Evolutionary conservation across 1,284 basidiomycete genomes (phyloP).

Genomic region (Cutaneotrichosporon sp.): DNA sequence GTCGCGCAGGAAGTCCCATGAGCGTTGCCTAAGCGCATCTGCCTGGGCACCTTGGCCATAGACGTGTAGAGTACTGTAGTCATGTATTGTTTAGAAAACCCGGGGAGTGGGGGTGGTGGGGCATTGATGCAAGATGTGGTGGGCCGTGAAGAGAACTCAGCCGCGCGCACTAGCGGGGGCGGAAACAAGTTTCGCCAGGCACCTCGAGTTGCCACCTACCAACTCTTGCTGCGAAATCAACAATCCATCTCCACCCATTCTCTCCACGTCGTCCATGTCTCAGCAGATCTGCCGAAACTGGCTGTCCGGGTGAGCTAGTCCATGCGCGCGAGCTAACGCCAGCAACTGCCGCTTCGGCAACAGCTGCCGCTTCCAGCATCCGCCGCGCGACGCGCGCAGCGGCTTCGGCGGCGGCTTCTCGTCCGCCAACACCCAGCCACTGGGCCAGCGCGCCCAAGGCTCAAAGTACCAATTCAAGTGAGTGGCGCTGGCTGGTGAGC

Average conservation of each 20-base stretch:
- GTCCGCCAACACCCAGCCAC: slow-evolving; percentile 25
- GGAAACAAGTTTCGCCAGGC: no score
- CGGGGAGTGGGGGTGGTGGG: no score
- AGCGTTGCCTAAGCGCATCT: slow-evolving; percentile 11
- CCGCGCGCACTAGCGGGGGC: no score
- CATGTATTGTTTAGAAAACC: slow-evolving; percentile 4
- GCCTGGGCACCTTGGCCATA: not conserved
- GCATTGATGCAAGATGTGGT: no score
- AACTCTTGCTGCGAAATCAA: not conserved
- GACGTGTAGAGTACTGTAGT: slow-evolving; percentile 8
- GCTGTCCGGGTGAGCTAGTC: slow-evolving; percentile 20
- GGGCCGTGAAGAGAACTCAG: no score
- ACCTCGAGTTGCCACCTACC: no score
- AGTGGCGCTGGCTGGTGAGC: no score
- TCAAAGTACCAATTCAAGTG: slow-evolving; percentile 44
- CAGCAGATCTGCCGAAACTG: slow-evolving; percentile 23
- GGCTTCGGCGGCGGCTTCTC: slow-evolving; percentile 8
- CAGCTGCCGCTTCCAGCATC: slow-evolving; percentile 42
- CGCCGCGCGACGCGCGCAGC: slow-evolving; percentile 26
- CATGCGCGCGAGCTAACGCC: not conserved
- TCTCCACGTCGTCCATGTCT: no score
- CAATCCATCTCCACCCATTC: not conserved
- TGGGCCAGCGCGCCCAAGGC: slow-evolving; percentile 17
- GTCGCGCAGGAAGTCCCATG: slow-evolving; percentile 33
- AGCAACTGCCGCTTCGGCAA: slow-evolving; percentile 44